Evolutionary conservation across 768 basidiomycete species (phyloP), one percentile per base, ranked within the genome.

Genomic region (Boletus barrowsii): DNA sequence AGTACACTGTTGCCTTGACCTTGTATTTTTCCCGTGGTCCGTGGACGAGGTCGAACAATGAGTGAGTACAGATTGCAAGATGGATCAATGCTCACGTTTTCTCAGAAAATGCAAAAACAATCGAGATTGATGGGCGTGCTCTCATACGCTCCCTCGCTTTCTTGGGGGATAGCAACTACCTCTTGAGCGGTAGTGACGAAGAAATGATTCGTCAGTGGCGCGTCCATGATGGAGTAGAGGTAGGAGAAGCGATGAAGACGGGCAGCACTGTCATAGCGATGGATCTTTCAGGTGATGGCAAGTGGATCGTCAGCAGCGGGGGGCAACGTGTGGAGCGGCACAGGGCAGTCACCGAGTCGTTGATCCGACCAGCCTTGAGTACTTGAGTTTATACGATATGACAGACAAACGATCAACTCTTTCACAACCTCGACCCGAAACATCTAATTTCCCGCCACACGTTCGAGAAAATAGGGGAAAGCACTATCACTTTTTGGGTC

Each of bases 181-280:
- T 54, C 3, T 14, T 54, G 32, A 47, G 33, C 2, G 40, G 46
- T 24, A 24, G 44, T n/a, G 24, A 22, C 2, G 41, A 41, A 18
- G 10, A 10, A 3, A 22, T 40, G 14, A 54, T 54, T 18, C 53
- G 46, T 35, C 53, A 54, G 18, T 54, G 53, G 53, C 33, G 45
- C 7, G 8, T 47, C 32, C 3, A 15, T 0, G 52, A 42, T 35
- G 52, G 52, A 18, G 32, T 18, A 4, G 46, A 54, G 9, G 33
- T 48, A 13, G 47, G 33, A n/a, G 41, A 48, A 15, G 41, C 24
- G 9, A 42, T 54, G 41, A 54, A 29, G 29, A 20, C 47, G 2
- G 10, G n/a, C 1, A 20, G 41, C 10, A 17, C 4, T 0, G 15
- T 48, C 18, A 10, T 17, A 11, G 32, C 24, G 33, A 48, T 48